Evolutionary conservation across 805 yeast genomes (phyloP).

Genomic region (Kodamaea sagamina): DNA sequence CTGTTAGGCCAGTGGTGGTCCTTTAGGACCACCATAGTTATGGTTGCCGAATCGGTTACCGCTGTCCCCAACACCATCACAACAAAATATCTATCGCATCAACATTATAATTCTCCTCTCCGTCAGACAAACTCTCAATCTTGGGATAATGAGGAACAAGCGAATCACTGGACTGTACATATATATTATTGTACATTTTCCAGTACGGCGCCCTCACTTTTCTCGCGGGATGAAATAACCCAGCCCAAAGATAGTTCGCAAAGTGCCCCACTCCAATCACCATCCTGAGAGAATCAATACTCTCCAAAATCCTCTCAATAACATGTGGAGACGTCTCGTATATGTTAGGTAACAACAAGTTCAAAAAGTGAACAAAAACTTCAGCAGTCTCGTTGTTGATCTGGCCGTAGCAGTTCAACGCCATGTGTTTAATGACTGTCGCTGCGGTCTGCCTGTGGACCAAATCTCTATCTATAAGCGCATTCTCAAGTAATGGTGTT

Average conservation of each 20-base stretch:
- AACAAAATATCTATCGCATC: conserved; percentile 53
- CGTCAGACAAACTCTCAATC: conserved; percentile 35
- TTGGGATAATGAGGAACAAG: conserved; percentile 82
- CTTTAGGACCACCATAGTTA: too few relatives aligned
- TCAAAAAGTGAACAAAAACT: conserved; percentile 78
- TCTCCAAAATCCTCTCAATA: conserved; percentile 75
- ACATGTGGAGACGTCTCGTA: conserved; percentile 97
- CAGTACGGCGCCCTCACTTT: conserved; percentile 85
- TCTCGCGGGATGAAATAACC: conserved; percentile 90
- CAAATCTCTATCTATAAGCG: conserved; percentile 83
- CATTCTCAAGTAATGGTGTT: conserved; percentile 81
- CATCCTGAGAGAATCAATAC: conserved; percentile 68
- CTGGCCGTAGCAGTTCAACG: conserved; percentile 72
- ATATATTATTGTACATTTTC: conserved; percentile 76
- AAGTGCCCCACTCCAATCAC: conserved; percentile 77
- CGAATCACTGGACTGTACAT: conserved; percentile 70
- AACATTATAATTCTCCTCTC: conserved; percentile 30
- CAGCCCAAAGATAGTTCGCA: conserved; percentile 79
- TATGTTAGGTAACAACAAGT: conserved; percentile 82
- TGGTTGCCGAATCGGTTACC: too few relatives aligned
- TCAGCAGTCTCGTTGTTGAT: conserved; percentile 64
- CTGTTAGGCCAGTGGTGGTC: too few relatives aligned
- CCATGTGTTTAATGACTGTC: conserved; percentile 77
- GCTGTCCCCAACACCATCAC: conserved; percentile 13
- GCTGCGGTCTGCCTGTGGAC: conserved; percentile 97